Evolutionary conservation across 2,329 filamentous ascomycete species (phyloP).

Genomic region (Penicillium decumbens): DNA sequence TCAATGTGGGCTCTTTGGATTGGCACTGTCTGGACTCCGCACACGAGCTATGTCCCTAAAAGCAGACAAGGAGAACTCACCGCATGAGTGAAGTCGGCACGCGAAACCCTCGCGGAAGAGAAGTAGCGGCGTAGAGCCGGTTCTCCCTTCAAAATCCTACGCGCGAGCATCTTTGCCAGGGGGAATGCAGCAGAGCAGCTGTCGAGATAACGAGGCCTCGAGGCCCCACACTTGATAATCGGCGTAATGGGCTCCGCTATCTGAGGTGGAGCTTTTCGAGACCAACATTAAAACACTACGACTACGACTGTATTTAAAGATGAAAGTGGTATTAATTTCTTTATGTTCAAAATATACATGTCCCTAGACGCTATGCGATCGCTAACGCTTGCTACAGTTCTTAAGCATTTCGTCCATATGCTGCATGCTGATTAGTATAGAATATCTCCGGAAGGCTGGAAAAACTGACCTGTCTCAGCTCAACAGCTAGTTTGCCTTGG

Average conservation of each 20-base stretch:
- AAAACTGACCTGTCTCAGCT: constrained; percentile 58
- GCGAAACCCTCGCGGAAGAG: constrained; percentile 38
- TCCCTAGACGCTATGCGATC: constrained; percentile 9
- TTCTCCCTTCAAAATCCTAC: constrained; percentile 6
- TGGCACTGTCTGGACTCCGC: too few species aligned
- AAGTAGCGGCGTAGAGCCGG: constrained; percentile 33
- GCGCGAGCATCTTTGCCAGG: constrained; percentile 11
- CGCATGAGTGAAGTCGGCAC: constrained; percentile 61
- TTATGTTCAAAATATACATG: constrained; percentile 13
- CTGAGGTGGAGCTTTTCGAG: not conserved
- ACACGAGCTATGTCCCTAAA: not conserved
- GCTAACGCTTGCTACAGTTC: constrained; percentile 31
- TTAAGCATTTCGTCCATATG: constrained; percentile 42
- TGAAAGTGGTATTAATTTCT: constrained; percentile 1
- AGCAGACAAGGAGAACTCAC: constrained; percentile 28
- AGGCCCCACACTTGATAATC: constrained; percentile 8
- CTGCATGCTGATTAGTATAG: constrained; percentile 17
- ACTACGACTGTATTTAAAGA: not conserved
- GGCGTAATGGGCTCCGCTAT: constrained; percentile 9
- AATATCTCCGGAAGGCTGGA: not conserved
- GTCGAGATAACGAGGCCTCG: constrained; percentile 4
- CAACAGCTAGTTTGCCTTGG: constrained; percentile 51
- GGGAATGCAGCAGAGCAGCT: constrained; percentile 9
- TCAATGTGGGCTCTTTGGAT: constrained; percentile 7
- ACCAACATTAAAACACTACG: not conserved